phyloP scores from a whole-genome alignment of 192 early-diverging fungal genomes.

The Neocallimastix lanati region DNA sequence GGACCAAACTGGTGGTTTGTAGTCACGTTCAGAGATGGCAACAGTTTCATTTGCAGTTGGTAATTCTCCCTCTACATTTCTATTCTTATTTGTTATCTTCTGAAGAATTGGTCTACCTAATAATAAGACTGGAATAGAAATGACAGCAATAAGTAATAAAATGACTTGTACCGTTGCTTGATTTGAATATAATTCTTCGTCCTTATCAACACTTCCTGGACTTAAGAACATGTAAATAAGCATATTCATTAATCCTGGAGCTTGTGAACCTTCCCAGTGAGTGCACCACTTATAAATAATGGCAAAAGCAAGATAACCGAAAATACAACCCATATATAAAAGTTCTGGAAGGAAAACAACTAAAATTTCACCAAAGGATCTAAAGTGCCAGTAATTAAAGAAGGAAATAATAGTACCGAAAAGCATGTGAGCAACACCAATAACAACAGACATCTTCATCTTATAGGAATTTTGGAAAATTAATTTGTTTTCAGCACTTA shows the following conservation, averaged over 20 bases:
- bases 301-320: slow-evolving; percentile 99
- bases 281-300: too few species aligned
- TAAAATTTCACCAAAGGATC: slow-evolving; percentile 58
- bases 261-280: slow-evolving; percentile 57
- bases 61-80: background rate
- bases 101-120: background rate
- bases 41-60: background rate
- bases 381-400: slow-evolving; percentile 79
- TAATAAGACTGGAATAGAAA: slow-evolving; percentile 51
- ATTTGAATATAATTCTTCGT: slow-evolving; percentile 61
- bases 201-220: slow-evolving; percentile 55
- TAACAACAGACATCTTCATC: slow-evolving; percentile 96
- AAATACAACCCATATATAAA: slow-evolving; percentile 77
- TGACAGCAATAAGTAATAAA: slow-evolving; percentile 61
- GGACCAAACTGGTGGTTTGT: background rate
- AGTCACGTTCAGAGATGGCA: background rate
- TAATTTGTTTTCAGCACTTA: slow-evolving; percentile 78
- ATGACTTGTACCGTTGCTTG: slow-evolving; percentile 68
- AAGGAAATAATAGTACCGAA: slow-evolving; percentile 81
- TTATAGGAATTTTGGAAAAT: slow-evolving; percentile 98
- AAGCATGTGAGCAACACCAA: slow-evolving; percentile 92
- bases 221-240: slow-evolving; percentile 98
- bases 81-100: background rate
- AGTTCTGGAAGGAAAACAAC: slow-evolving; percentile 87
- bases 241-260: slow-evolving; percentile 90